Evolutionary conservation across 305 asterid genomes (phyloP).

Genomic region (Lippia alba): DNA sequence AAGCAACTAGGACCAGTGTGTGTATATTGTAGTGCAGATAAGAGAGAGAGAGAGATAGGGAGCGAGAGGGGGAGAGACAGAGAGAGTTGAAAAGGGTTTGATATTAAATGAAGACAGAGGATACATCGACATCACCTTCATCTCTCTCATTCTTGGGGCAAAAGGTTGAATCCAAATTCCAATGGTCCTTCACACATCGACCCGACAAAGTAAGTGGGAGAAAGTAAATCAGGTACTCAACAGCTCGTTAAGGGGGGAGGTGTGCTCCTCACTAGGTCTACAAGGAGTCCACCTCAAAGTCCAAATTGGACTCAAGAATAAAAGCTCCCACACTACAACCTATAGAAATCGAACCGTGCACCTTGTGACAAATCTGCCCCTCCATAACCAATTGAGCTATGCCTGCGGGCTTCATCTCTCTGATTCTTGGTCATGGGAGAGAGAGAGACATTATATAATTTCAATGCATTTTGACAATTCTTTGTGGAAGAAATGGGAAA

Average conservation of each 20-base stretch:
- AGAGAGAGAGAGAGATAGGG: slow-evolving; percentile 41
- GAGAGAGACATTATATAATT: slow-evolving; percentile 37
- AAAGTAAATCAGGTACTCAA: too few species aligned
- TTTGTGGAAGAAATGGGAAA: slow-evolving; percentile 27
- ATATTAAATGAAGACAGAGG: slow-evolving; percentile 51
- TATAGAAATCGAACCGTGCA: too few species aligned
- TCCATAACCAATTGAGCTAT: too few species aligned
- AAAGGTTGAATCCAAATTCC: too few species aligned
- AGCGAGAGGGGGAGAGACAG: slow-evolving; percentile 32
- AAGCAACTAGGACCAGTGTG: slow-evolving; percentile 40
- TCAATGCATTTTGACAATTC: slow-evolving; percentile 41
- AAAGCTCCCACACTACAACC: too few species aligned
- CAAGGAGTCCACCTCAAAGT: too few species aligned
- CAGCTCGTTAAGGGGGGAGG: too few species aligned
- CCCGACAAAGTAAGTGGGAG: too few species aligned
- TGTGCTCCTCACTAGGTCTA: too few species aligned
- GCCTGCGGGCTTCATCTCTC: slow-evolving; percentile 16
- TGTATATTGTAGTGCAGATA: slow-evolving; percentile 38
- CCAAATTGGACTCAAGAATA: too few species aligned
- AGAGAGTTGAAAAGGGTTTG: slow-evolving; percentile 18
- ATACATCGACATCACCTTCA: slow-evolving; percentile 35
- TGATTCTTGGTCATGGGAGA: slow-evolving; percentile 46
- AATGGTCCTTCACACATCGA: too few species aligned
- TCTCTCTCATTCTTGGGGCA: slow-evolving; percentile 38
- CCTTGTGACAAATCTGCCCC: too few species aligned